phyloP scores from a whole-genome alignment of 148 eudicot species.

The Vaccinium vitisidaea region DNA sequence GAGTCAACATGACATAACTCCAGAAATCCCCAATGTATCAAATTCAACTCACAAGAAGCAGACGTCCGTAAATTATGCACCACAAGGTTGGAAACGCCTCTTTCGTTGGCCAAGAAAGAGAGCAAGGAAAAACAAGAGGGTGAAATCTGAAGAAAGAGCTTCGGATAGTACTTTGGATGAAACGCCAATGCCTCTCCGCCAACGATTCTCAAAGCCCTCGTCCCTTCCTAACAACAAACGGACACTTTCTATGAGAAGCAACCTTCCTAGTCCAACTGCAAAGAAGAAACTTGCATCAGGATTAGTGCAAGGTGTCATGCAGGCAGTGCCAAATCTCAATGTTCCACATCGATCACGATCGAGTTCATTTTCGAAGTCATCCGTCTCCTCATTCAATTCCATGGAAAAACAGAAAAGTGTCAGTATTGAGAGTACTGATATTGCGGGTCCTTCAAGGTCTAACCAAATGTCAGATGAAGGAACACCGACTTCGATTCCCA shows the following conservation, averaged over 20 bases:
- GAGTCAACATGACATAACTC: conserved; percentile 37
- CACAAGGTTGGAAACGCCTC: conserved; percentile 53
- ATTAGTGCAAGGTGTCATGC: conserved; percentile 48
- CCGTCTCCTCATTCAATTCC: conserved; percentile 50
- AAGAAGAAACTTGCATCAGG: conserved; percentile 80
- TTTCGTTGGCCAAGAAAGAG: conserved; percentile 66
- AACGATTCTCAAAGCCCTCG: conserved; percentile 53
- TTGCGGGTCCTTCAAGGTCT: conserved; percentile 31
- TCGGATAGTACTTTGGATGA: conserved; percentile 34
- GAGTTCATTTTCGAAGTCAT: conserved; percentile 58
- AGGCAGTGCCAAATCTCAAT: conserved; percentile 40
- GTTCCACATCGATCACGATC: conserved; percentile 48
- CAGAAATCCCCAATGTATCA: conserved; percentile 21
- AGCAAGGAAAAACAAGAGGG: conserved; percentile 27
- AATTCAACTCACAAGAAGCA: conserved; percentile 31
- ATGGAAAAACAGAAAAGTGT: conserved; percentile 53
- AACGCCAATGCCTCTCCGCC: conserved; percentile 59
- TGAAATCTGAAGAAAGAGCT: conserved; percentile 34
- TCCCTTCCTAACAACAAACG: conserved; percentile 63
- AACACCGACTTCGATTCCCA: conserved; percentile 23
- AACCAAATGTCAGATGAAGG: conserved; percentile 27
- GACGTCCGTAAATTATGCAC: conserved; percentile 38
- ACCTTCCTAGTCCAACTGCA: conserved; percentile 71
- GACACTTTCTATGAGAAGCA: conserved; percentile 71
- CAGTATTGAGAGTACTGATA: conserved; percentile 33